Conservation (phyloP, 1,284 basidiomycete species). For the Pholiota adiposa region DNA sequence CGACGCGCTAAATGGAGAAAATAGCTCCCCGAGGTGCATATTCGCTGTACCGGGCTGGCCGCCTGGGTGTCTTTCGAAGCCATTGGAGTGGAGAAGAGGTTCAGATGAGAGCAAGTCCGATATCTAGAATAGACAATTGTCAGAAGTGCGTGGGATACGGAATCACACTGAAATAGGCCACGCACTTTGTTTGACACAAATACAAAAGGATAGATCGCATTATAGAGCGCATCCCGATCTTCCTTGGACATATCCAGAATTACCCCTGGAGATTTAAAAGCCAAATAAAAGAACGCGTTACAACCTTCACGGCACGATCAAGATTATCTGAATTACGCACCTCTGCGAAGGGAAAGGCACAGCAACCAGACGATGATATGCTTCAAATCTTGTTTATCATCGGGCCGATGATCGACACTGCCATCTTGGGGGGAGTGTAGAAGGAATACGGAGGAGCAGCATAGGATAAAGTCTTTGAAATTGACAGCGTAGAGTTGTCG, state of each 20-base stretch:
- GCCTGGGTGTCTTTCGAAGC: neutral
- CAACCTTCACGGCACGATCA: constrained; percentile 12
- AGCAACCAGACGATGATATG: constrained; percentile 41
- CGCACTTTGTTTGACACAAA: constrained; percentile 22
- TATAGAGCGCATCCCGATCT: constrained; percentile 25
- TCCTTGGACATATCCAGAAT: constrained; percentile 23
- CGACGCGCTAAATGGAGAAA: neutral
- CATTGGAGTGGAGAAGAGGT: neutral
- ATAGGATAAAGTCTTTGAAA: constrained; percentile 39
- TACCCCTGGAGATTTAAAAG: constrained; percentile 17
- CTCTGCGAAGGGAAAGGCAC: constrained; percentile 36
- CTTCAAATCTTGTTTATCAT: constrained; percentile 7
- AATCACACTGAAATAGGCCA: constrained; percentile 10
- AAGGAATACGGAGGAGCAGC: constrained; percentile 25
- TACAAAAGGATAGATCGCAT: constrained; percentile 27
- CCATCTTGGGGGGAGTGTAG: neutral
- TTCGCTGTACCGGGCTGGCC: neutral
- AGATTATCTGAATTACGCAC: constrained; percentile 22
- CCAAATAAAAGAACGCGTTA: neutral
- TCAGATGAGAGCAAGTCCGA: neutral
- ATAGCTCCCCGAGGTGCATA: neutral
- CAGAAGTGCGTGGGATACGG: constrained; percentile 13
- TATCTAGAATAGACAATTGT: constrained; percentile 2
- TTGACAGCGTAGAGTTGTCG: constrained; percentile 42
- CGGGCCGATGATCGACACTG: neutral